These are phyloP conservation scores for Thielaviopsis ethacetica DNA, from an alignment of 2,329 filamentous ascomycete species.

Conservation along the genomic window DNA sequence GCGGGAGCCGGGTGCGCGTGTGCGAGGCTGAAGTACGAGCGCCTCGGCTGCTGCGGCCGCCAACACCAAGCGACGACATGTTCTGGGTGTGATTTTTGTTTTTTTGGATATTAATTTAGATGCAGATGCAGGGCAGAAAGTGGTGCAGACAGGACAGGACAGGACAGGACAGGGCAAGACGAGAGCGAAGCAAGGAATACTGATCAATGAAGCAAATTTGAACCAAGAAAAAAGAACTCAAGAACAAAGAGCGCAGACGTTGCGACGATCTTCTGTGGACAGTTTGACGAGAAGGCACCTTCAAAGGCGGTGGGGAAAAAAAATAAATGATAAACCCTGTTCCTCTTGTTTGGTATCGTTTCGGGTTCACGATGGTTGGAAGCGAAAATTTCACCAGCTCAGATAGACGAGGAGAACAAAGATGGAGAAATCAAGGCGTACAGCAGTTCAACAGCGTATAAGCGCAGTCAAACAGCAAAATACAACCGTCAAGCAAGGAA, in stretches of 20 bases:
- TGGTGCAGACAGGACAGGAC: neutral
- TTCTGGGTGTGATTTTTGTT: constrained; percentile 1
- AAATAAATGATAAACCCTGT: too few relatives aligned
- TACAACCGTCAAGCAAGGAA: too few relatives aligned
- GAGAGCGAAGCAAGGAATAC: neutral
- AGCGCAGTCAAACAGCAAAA: too few relatives aligned
- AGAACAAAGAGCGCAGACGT: neutral
- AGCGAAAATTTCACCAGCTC: neutral
- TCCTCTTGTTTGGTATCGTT: neutral
- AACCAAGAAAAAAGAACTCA: neutral
- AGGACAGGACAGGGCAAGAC: neutral
- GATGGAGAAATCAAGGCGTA: neutral
- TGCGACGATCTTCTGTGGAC: neutral
- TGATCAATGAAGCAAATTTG: neutral
- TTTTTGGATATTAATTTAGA: neutral
- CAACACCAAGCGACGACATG: constrained; percentile 7
- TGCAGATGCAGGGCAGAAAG: neutral
- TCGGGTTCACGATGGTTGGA: neutral
- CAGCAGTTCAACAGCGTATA: too few relatives aligned
- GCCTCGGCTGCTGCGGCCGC: constrained; percentile 3
- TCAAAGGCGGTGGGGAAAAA: too few relatives aligned
- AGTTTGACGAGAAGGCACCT: neutral
- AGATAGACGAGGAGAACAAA: neutral
- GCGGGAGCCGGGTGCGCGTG: constrained; percentile 4
- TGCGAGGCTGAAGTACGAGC: constrained; percentile 8